Evolutionary conservation across 73 alveolate species (phyloP).

Genomic region (Paramecium biaurelia): DNA sequence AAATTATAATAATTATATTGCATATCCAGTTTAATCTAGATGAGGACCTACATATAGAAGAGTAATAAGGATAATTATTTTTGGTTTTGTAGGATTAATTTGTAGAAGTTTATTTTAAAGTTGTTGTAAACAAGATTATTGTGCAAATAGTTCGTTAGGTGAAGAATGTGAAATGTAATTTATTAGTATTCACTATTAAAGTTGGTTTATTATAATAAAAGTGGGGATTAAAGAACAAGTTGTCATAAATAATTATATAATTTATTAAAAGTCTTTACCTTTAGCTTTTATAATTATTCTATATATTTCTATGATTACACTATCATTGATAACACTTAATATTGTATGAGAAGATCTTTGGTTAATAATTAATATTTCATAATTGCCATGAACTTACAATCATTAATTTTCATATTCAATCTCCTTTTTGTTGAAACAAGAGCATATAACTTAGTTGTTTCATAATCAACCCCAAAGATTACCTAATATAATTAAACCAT

Average conservation of each 20-base stretch:
- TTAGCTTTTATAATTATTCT: background rate
- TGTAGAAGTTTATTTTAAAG: background rate
- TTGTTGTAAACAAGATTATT: background rate
- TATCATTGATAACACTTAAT: background rate
- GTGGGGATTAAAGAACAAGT: background rate
- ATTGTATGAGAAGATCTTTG: background rate
- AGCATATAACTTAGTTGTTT: background rate
- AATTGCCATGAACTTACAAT: background rate
- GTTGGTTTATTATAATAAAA: background rate
- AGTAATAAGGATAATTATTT: background rate
- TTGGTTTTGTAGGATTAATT: background rate
- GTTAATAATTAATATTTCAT: background rate
- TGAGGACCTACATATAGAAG: constrained; percentile 10
- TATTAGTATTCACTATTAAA: no score
- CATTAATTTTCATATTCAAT: background rate
- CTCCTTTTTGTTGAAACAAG: background rate
- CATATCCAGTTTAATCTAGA: background rate
- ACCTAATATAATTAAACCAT: background rate
- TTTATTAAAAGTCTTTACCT: background rate
- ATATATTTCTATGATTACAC: background rate
- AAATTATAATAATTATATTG: background rate
- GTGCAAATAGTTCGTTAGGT: background rate
- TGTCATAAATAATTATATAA: background rate
- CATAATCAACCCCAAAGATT: background rate
- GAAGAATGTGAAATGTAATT: constrained; percentile 14